Base-by-base conservation (phyloP, 495 filamentous ascomycete genomes). In the Chlorociboria aeruginascens region DNA sequence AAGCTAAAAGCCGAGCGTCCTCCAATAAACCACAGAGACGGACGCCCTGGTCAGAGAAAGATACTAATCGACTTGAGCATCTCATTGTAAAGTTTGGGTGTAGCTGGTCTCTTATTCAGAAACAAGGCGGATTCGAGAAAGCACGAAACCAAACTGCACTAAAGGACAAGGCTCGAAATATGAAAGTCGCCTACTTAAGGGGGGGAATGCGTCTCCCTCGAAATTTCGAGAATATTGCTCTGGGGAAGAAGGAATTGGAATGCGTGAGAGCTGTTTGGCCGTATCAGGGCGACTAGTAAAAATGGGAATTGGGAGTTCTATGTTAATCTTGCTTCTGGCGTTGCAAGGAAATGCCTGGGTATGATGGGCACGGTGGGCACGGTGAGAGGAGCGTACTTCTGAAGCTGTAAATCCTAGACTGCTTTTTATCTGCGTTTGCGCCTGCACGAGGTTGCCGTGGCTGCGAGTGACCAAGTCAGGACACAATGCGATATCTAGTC, bases 121-220 rank as follows among this genome's bases (percentile, higher is more conserved):
- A 59, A 32, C 40, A 56, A 1, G 59, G 51, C 12, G 57, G 50
- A 0, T 44, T 63, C 2, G 60, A 63, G 0, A 64, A 78, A 31
- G 57, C 71, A 31, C 48, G 53, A 7, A 53, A 57, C 0, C 78
- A 83, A 52, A 77, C 80, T 39, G 72, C 69, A 17, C 58, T 84
- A 14, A 81, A 80, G 30, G 80, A 85, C 64, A 85, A 83, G 60
- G 81, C 77, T 38, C 67, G 78, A 8, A 70, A 80, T 47, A 56
- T 84, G 45, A 82, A 82, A 54, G 69, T 75, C 32, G 70, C 69
- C 46, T 77, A 67, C 46, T 60, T 83, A 4, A 76, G 74, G 73
- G 79, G 64, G 47, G 9, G 67, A 66, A 51, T 48, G 32, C 3
- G 60, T 8, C 53, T 78, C 13, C 73, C 73, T 2, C 36, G 48